A percentile compares a stretch with the other conserved stretches of the same genome.
These are phyloP conservation scores for Botrytis cinerea DNA, from an alignment of 2,329 filamentous ascomycete genomes.

Conservation along the genomic window DNA sequence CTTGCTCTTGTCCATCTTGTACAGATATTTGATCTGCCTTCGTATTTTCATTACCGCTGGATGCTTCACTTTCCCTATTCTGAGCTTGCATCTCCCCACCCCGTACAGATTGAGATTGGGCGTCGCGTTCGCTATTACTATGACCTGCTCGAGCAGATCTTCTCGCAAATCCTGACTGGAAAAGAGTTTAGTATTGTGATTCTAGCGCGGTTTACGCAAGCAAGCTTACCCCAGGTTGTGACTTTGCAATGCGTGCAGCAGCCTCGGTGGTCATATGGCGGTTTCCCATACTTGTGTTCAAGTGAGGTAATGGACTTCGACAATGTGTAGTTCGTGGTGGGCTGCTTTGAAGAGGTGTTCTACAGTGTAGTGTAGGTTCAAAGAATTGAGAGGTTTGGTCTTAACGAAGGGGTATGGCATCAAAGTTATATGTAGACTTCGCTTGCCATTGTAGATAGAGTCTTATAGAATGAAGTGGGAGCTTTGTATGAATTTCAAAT, in stretches of 20 bases:
- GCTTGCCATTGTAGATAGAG: background rate
- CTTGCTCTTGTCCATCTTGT: background rate
- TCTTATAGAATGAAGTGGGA: background rate
- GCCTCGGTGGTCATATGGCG: constrained; percentile 6
- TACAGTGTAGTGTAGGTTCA: background rate
- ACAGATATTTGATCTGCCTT: background rate
- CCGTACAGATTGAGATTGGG: background rate
- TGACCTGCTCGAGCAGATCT: constrained; percentile 8
- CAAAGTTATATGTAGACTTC: background rate
- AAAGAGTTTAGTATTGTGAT: background rate
- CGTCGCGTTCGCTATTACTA: constrained; percentile 6
- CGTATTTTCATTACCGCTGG: background rate
- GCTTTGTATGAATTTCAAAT: background rate
- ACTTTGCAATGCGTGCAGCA: constrained; percentile 14
- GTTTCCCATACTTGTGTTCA: background rate
- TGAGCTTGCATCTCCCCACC: background rate
- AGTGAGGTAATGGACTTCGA: background rate
- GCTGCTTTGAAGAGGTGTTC: background rate
- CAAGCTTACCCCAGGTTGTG: constrained; percentile 14
- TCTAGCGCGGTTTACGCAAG: background rate
- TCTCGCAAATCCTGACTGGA: constrained; percentile 19
- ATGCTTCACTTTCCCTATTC: background rate
- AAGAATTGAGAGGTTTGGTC: background rate
- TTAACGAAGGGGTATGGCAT: background rate
- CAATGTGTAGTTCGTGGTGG: background rate